Evolutionary conservation across 768 basidiomycete species (phyloP), one percentile per base, ranked within the genome.

Genomic region (Mycena alexandri): DNA sequence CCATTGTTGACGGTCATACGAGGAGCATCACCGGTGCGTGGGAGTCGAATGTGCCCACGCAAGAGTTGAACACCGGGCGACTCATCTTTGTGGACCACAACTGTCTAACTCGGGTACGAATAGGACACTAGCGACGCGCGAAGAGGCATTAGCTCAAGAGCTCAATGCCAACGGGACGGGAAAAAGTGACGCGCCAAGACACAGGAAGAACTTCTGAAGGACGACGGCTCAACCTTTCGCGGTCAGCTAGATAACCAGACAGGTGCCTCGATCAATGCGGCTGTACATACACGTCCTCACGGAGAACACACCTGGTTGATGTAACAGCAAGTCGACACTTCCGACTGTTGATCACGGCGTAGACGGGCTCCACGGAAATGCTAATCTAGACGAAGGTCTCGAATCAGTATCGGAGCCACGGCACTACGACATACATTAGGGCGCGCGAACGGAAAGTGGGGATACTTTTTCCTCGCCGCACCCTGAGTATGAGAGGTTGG

Each of bases 71-170:
- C n/a, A n/a, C n/a, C n/a, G n/a, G n/a, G n/a, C n/a, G n/a, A n/a
- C n/a, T n/a, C n/a, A n/a, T n/a, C n/a, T n/a, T n/a, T n/a, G n/a
- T n/a, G n/a, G n/a, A n/a, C n/a, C n/a, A n/a, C n/a, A n/a, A n/a
- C n/a, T n/a, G n/a, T n/a, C n/a, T n/a, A n/a, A n/a, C n/a, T n/a
- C n/a, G n/a, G n/a, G n/a, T n/a, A n/a, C n/a, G n/a, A 36, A 36
- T 36, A 36, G 5, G 12, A 12, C 34, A 6, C 43, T 44, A 44
- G 16, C 16, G 43, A 44, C 43, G n/a, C 43, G n/a, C 16, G 43
- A 44, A n/a, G n/a, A 44, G 43, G 43, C 43, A 44, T 44, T 44
- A 44, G 43, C 43, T 44, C 43, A 17, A 21, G 43, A 44, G 43
- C 43, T 44, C 43, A 44, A 44, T 21, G 43, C n/a, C 43, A 44